Evolutionary conservation across 2,329 filamentous ascomycete genomes (phyloP), one percentile per base, ranked within the genome.

Genomic region (Ophiostoma novo-ulmi): DNA sequence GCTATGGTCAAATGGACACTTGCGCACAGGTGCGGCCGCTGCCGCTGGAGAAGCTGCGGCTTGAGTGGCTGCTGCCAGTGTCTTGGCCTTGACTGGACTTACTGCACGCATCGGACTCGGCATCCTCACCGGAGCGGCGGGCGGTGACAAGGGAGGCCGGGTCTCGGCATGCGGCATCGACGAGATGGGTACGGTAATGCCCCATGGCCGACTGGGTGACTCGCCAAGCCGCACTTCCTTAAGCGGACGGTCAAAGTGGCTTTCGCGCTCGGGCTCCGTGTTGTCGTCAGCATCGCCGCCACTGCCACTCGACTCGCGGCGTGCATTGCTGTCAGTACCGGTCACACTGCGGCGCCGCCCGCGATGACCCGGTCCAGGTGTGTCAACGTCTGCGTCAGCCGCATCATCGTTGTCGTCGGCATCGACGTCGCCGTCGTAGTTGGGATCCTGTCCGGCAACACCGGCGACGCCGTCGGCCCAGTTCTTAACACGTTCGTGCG

Each of bases 141-240:
- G 86, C 22, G 86, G 86, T 10, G 86, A 88, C 26, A 82, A 78
- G 3, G 85, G 84, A 66, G 83, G 80, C 26, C 78, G 78, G 17
- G 78, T 77, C 14, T 78, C 76, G 11, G 79, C 80, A 38, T 74
- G 69, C 13, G 73, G 74, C 63, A 65, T 39, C 36, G 63, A 38
- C n/a, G 79, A 75, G 11, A 63, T 6, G 2, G 94, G 94, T 0
- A 97, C 89, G 5, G 88, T 87, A 69, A 97, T 97, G 6, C 94
- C 94, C 94, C 94, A 97, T 17, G 94, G 94, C 64, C 94, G 86
- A 78, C 91, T 97, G 5, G 94, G 94, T 17, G 92, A 97, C 80
- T 98, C 94, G 63, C 94, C 94, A 31, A 98, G 89, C n/a, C 94
- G 86, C 11, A 98, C 87, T 75, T 97, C 94, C 77, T 94, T 92